These are phyloP conservation scores for Plasmodium gonderi DNA, from an alignment of 169 alveolate species.

Conservation along the genomic window DNA sequence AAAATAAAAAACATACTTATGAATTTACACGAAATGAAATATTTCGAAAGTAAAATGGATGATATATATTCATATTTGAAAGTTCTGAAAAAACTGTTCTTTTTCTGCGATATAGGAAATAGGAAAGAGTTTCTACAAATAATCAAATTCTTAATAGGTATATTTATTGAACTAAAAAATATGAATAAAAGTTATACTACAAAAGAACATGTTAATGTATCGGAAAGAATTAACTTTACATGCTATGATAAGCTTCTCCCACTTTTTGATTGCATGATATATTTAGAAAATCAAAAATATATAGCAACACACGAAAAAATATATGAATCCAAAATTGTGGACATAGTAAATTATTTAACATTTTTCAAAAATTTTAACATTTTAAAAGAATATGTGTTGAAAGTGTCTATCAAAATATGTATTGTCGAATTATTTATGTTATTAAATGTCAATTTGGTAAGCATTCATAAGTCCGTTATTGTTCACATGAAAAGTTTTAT, in stretches of 20 bases:
- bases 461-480: slow-evolving; percentile 27
- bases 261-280: slow-evolving; percentile 35
- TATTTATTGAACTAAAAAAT: slow-evolving; percentile 24
- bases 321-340: slow-evolving; percentile 53
- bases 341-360: slow-evolving; percentile 27
- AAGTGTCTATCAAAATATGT: slow-evolving; percentile 30
- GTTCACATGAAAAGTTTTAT: slow-evolving; percentile 1
- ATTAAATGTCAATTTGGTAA: slow-evolving; percentile 22
- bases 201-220: background rate
- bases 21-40: slow-evolving; percentile 14
- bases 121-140: slow-evolving; percentile 29
- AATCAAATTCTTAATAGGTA: slow-evolving; percentile 1
- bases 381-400: slow-evolving; percentile 27
- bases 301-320: slow-evolving; percentile 45
- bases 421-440: slow-evolving; percentile 48
- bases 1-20: slow-evolving; percentile 28
- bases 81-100: slow-evolving; percentile 30
- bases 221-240: background rate
- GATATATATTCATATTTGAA: slow-evolving; percentile 42
- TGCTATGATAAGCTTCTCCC: slow-evolving; percentile 16
- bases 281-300: slow-evolving; percentile 43
- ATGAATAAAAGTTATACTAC: background rate
- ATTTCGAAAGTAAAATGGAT: slow-evolving; percentile 21
- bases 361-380: slow-evolving; percentile 10
- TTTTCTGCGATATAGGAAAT: slow-evolving; percentile 3